phyloP scores from a whole-genome alignment of 31 red algal species.

The Endocladia muricata region DNA sequence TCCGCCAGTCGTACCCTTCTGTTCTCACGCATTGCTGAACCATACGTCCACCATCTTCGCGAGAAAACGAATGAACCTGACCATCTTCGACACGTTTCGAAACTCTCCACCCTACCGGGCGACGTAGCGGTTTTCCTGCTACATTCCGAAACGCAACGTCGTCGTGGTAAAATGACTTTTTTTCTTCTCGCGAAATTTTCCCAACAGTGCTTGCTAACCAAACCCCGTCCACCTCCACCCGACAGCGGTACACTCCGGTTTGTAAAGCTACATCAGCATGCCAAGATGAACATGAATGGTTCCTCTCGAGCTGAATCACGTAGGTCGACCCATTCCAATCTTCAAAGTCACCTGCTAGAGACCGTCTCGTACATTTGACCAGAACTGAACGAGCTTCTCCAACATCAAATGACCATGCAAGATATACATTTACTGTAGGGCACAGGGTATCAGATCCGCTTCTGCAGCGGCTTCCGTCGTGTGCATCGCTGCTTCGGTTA shows the following conservation, averaged over 20 bases:
- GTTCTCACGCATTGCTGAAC: slow-evolving; percentile 31
- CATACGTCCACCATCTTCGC: slow-evolving; percentile 7
- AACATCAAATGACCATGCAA: slow-evolving; percentile 21
- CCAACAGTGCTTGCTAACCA: not conserved
- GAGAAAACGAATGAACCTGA: slow-evolving; percentile 34
- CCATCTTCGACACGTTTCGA: slow-evolving; percentile 10
- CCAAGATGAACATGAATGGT: no score
- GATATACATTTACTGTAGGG: not conserved
- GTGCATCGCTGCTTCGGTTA: no score
- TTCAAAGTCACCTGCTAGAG: slow-evolving; percentile 23
- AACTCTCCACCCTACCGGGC: slow-evolving; percentile 20
- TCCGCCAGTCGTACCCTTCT: slow-evolving; percentile 59
- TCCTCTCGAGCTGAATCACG: not conserved
- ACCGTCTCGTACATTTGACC: not conserved
- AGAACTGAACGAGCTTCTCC: not conserved
- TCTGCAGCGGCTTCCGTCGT: no score
- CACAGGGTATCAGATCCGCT: no score
- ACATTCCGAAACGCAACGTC: no score
- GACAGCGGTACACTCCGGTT: not conserved
- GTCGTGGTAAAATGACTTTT: no score
- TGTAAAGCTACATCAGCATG: not conserved
- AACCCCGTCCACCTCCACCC: not conserved
- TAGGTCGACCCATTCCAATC: not conserved
- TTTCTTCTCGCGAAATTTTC: no score
- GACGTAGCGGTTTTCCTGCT: no score